phyloP scores from a whole-genome alignment of 2,329 filamentous ascomycete genomes.

The Scolecobasidium constrictum region DNA sequence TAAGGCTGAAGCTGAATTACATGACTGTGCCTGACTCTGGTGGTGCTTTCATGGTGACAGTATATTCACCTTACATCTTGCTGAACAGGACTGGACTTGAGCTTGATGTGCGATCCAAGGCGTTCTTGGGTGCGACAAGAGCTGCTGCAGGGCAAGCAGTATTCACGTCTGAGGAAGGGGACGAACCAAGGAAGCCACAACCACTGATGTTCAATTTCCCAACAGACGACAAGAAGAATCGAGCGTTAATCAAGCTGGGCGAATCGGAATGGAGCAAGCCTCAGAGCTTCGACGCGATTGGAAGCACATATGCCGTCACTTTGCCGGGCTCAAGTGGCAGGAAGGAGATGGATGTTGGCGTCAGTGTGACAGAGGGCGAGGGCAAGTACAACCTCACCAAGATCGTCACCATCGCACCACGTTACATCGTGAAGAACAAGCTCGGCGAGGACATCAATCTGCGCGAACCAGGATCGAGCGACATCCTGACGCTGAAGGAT shows the following conservation, averaged over 20 bases:
- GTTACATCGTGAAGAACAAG: constrained; percentile 91
- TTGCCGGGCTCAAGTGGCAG: constrained; percentile 60
- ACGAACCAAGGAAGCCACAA: constrained; percentile 56
- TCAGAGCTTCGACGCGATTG: constrained; percentile 95
- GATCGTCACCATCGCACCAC: constrained; percentile 82
- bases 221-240: constrained; percentile 81
- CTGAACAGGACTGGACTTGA: constrained; percentile 91
- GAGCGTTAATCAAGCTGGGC: constrained; percentile 75
- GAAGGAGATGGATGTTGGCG: constrained; percentile 81
- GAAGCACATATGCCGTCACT: constrained; percentile 80
- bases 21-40: constrained; percentile 82
- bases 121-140: constrained; percentile 72
- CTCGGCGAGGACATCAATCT: constrained; percentile 80
- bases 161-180: constrained; percentile 40
- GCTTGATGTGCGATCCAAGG: constrained; percentile 79
- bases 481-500: constrained; percentile 64
- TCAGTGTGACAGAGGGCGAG: constrained; percentile 80
- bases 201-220: constrained; percentile 96
- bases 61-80: constrained; percentile 91
- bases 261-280: constrained; percentile 95
- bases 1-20: constrained; percentile 84
- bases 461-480: constrained; percentile 82
- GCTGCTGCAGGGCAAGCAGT: constrained; percentile 73
- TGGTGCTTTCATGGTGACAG: constrained; percentile 88
- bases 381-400: constrained; percentile 98